Base-by-base conservation (phyloP, 1,284 basidiomycete species). In the Sanguinoderma infundibulare region DNA sequence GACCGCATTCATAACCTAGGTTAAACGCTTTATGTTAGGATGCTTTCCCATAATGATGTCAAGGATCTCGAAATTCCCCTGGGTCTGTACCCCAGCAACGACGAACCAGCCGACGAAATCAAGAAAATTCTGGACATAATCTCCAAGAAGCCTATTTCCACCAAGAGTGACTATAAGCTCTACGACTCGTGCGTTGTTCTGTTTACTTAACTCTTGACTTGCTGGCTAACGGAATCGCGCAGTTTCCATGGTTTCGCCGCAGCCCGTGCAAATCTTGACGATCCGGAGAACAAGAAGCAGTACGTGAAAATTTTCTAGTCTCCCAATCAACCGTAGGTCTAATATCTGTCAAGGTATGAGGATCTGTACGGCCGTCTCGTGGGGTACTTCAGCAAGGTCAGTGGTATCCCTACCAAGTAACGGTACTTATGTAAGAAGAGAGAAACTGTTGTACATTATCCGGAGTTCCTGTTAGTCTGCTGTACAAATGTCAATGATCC, bases 181-280 rank as follows among this genome's bases (percentile, higher is more conserved):
- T 90, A 87, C 61, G 64, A 82, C 59, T 84, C 84, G 83, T 84
- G 65, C 57, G 75, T 72, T 5, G 40, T 40, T 17, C 12, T 17
- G 7, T 20, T 57, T 22, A 17, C n/a, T 56, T 15, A 55, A 15
- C 28, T 62, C 35, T 44, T 39, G 15, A 24, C 35, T 55, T 67
- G 3, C 63, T 56, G 9, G 55, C 60, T 72, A 5, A 58, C 17
- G 3, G 30, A 36, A 30, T n/a, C 9, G 4, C 5, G 1, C 60
- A 87, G 85, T 73, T 84, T 86, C 75, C 89, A 91, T 70, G 89
- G 89, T 40, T 91, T 87, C 82, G 89, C 89, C 5, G 89, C 87
- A 8, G 90, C 90, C 3, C 82, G 90, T 52, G 89, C 84, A 1
- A 77, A 91, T 70, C 77, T 91, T 53, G 79, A 83, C 47, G 79